Evolutionary conservation across 2,329 filamentous ascomycete species (phyloP), one percentile per base, ranked within the genome.

Genomic region (Fusarium palustre): DNA sequence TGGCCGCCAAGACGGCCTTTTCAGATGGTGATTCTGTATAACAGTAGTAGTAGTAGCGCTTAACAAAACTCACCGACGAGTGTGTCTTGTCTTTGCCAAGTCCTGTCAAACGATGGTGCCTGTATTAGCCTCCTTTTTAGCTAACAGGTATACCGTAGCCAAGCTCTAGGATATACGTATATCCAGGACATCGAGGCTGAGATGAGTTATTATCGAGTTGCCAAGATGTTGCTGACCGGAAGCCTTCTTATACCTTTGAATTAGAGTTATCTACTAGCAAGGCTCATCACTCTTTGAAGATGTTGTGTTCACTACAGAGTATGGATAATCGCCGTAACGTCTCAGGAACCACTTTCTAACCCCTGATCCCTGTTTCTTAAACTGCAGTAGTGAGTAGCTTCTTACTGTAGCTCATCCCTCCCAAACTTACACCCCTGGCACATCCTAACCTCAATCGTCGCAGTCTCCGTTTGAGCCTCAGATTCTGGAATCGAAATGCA

Each of bases 391-490:
- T 33, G 31, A 33, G 31, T 16, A 30, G 28, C 28, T 30, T 30
- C 9, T 10, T 30, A 30, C 28, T 30, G 28, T 30, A 30, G 28
- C 28, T 30, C 28, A 30, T 30, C 28, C 28, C 31, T 33, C 31
- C 66, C 55, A 69, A 68, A 60, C 63, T 56, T 50, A 50, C 46
- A 38, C 48, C 66, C 70, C 68, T 61, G 58, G 55, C 48, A 30
- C 46, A 48, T 58, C 47, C 62, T 70, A 73, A 71, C 72, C 64
- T 66, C 66, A 67, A 59, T 52, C 54, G 69, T 69, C 62, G 61
- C 69, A 74, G 59, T 54, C 60, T 49, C 68, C 63, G 72, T 73
- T 70, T 73, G 72, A 74, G 72, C 59, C 70, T 74, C 68, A 70
- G 70, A 65, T 59, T 66, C 68, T 57, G 55, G 65, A 67, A 66